A percentile compares a stretch with the other conserved stretches of the same genome.
Evolutionary conservation across 345 rosid genomes (phyloP).

Genomic region (Corymbia maculata): DNA sequence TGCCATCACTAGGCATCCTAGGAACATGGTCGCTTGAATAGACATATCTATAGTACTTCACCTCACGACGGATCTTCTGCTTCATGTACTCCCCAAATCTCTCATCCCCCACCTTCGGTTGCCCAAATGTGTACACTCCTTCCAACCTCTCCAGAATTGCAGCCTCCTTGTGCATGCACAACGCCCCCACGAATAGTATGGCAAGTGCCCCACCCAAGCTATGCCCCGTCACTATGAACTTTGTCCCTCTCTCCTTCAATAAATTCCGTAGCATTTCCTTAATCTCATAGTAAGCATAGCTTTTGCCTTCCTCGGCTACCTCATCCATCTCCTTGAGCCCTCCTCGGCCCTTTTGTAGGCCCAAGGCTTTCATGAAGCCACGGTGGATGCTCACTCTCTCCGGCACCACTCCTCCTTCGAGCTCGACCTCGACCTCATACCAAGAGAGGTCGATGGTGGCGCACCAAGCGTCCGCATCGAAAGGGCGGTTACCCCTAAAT

Average conservation of each 20-base stretch:
- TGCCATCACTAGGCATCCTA: conserved; percentile 46
- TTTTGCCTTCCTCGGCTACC: neutral
- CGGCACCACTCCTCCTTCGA: conserved; percentile 5
- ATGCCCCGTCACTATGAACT: conserved; percentile 57
- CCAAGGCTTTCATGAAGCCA: conserved; percentile 62
- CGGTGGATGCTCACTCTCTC: conserved; percentile 24
- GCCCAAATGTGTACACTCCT: conserved; percentile 69
- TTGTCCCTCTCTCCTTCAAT: conserved; percentile 15
- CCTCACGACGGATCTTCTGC: conserved; percentile 6
- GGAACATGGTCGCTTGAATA: conserved; percentile 49
- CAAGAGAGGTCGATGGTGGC: conserved; percentile 36
- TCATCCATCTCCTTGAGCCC: conserved; percentile 28
- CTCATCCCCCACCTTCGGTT: conserved; percentile 61
- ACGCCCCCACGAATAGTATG: conserved; percentile 31
- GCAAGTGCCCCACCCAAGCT: conserved; percentile 68
- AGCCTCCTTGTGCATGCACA: conserved; percentile 38
- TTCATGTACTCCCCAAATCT: conserved; percentile 40
- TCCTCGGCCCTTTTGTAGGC: conserved; percentile 27
- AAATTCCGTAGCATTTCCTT: conserved; percentile 25
- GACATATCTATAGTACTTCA: conserved; percentile 51
- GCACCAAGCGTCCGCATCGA: conserved; percentile 37
- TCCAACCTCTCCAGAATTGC: conserved; percentile 33
- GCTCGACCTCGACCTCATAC: conserved; percentile 8
- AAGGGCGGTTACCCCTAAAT: conserved; percentile 39
- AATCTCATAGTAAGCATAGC: conserved; percentile 44